These are phyloP conservation scores for Boletus sp. DNA, from an alignment of 768 basidiomycete genomes.

Conservation along the genomic window DNA sequence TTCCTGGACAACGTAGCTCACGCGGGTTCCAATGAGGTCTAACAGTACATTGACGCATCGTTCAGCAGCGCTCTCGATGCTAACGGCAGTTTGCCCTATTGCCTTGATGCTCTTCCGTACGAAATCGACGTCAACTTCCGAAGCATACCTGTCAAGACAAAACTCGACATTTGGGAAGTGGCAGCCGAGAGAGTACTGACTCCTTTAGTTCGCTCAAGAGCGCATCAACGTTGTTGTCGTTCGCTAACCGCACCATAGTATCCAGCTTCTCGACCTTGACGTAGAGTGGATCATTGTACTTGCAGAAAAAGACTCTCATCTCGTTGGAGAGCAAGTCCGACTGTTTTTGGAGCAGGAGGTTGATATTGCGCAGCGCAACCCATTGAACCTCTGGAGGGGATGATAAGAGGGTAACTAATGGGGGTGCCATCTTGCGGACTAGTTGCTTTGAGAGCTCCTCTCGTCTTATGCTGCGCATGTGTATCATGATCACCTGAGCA, in stretches of 20 bases:
- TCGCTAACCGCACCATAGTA: constrained; percentile 93
- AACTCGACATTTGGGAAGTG: not conserved
- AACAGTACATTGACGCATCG: constrained; percentile 92
- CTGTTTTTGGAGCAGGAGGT: constrained; percentile 91
- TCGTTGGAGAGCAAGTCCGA: constrained; percentile 88
- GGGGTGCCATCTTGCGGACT: constrained; percentile 96
- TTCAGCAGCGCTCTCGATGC: constrained; percentile 90
- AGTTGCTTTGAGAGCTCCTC: constrained; percentile 85
- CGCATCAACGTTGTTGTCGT: constrained; percentile 91
- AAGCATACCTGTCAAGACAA: constrained; percentile 67
- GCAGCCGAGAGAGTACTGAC: constrained; percentile 43
- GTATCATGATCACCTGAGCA: constrained; percentile 90
- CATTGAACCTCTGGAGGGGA: constrained; percentile 98
- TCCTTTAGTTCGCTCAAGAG: constrained; percentile 94
- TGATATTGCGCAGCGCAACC: constrained; percentile 96
- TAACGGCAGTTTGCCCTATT: constrained; percentile 94
- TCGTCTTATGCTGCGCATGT: constrained; percentile 76
- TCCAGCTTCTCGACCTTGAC: constrained; percentile 98
- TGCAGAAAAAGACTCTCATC: constrained; percentile 99
- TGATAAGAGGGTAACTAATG: constrained; percentile 90
- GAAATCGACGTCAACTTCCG: constrained; percentile 98
- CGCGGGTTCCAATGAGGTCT: constrained; percentile 87
- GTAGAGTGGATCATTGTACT: constrained; percentile 99
- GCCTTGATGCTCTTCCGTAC: constrained; percentile 93
- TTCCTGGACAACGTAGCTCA: constrained; percentile 98